Percentiles rank a stretch among this genome's conserved stretches.
Evolutionary conservation across 768 basidiomycete genomes (phyloP).

Genomic region (Dacryopinax spathularia): DNA sequence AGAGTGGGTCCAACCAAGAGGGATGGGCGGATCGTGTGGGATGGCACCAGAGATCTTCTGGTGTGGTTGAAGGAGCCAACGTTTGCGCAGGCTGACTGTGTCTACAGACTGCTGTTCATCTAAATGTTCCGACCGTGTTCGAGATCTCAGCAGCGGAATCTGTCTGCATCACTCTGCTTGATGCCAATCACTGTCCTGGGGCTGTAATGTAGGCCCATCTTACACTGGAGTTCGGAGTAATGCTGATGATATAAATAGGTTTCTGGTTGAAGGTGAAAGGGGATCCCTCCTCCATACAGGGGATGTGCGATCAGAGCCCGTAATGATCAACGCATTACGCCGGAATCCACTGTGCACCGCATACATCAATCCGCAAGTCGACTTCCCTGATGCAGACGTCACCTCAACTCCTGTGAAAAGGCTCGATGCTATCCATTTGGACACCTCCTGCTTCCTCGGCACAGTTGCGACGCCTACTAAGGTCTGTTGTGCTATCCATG

Average conservation of each 20-base stretch:
- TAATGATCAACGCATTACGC: slow-evolving; percentile 52
- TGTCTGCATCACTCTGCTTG: slow-evolving; percentile 64
- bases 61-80: slow-evolving; percentile 29
- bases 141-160: slow-evolving; percentile 41
- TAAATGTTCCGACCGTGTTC: slow-evolving; percentile 49
- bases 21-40: slow-evolving; percentile 36
- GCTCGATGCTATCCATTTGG: slow-evolving; percentile 68
- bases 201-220: slow-evolving; percentile 59
- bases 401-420: slow-evolving; percentile 19
- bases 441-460: slow-evolving; percentile 56
- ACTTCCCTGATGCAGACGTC: slow-evolving; percentile 8
- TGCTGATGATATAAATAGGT: slow-evolving; percentile 37
- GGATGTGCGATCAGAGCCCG: slow-evolving; percentile 78
- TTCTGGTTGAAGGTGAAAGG: slow-evolving; percentile 55
- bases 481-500: slow-evolving; percentile 25
- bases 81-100: too few relatives aligned
- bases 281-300: slow-evolving; percentile 81
- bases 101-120: slow-evolving; percentile 39
- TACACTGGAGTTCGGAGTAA: slow-evolving; percentile 7
- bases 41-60: slow-evolving; percentile 51
- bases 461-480: slow-evolving; percentile 43
- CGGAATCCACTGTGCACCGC: slow-evolving; percentile 59
- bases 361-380: slow-evolving; percentile 38
- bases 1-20: slow-evolving; percentile 38
- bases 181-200: slow-evolving; percentile 93